Evolutionary conservation across 1,139 yeast genomes (phyloP).

Genomic region (Geotrichum siamense): DNA sequence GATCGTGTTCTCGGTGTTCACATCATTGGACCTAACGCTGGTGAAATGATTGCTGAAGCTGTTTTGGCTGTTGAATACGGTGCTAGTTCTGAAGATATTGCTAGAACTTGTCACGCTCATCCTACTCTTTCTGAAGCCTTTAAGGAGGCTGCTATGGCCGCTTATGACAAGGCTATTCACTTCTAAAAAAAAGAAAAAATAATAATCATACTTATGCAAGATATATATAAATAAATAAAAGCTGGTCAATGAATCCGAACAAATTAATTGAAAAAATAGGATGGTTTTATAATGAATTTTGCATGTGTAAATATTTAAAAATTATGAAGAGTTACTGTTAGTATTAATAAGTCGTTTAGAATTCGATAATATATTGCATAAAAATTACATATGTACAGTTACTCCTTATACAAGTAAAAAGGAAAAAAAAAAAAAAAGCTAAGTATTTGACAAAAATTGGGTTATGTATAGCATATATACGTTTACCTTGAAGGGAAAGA

Average conservation of each 20-base stretch:
- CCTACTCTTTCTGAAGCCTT: conserved; percentile 97
- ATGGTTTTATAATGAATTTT: too few species aligned
- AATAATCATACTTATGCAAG: not conserved
- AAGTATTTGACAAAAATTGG: too few species aligned
- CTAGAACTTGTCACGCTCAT: conserved; percentile 97
- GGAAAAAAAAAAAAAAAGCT: too few species aligned
- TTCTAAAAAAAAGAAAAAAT: conserved; percentile 38
- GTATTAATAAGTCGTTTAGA: too few species aligned
- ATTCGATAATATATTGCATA: not conserved
- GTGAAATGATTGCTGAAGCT: conserved; percentile 99
- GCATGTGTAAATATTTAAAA: too few species aligned
- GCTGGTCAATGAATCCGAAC: too few species aligned
- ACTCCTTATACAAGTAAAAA: too few species aligned
- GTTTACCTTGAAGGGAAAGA: too few species aligned
- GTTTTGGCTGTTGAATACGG: conserved; percentile 98
- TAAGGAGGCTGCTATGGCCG: conserved; percentile 95
- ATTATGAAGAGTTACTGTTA: too few species aligned
- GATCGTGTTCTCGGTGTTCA: conserved; percentile 95
- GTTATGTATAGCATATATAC: too few species aligned
- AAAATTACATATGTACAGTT: not conserved
- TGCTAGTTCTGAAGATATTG: conserved; percentile 95
- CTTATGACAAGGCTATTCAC: conserved; percentile 85
- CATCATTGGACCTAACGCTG: conserved; percentile 96
- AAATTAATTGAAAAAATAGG: too few species aligned
- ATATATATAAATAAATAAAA: not conserved